Evolutionary conservation across 306 rosid genomes (phyloP).

Genomic region (Medicago truncatula): MtrunA17r5.0-ANR NC_053045.1:63548501-63549000

Average conservation of each 20-base stretch:
- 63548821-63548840: constrained; percentile 55
- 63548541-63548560: not conserved
- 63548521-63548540: not conserved
- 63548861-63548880: constrained; percentile 68
- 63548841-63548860: constrained; percentile 44
- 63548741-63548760: not conserved
- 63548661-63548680: not conserved
- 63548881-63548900: constrained; percentile 40
- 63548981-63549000: constrained; percentile 58
- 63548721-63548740: not conserved
- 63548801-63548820: not conserved
- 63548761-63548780: not conserved
- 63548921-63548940: not conserved
- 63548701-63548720: not conserved
- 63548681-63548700: not conserved
- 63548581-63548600: too few relatives aligned
- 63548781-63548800: not conserved
- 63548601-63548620: not conserved
- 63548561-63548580: too few relatives aligned
- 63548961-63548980: not conserved
- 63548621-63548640: not conserved
- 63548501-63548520: constrained; percentile 56
- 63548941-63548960: constrained; percentile 7
- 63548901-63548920: not conserved
- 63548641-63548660: too few relatives aligned